A percentile compares a stretch with the other conserved stretches of the same genome.
phyloP scores from a whole-genome alignment of 2,329 filamentous ascomycete species.

The Trichoderma citrinoviride region DNA sequence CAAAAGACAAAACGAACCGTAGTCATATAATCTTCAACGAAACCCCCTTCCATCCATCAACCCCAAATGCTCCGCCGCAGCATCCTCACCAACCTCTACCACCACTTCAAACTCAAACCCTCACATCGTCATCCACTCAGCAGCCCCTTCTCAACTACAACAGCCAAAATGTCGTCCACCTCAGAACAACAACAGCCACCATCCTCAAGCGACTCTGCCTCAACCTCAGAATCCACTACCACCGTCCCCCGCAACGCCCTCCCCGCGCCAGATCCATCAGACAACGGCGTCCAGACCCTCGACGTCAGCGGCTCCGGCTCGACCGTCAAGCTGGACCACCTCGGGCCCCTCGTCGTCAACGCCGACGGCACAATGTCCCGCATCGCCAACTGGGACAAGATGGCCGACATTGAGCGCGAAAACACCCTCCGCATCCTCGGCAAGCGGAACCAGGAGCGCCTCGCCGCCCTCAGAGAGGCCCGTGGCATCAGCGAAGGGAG shows the following conservation, averaged over 20 bases:
- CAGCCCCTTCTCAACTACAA: slow-evolving; percentile 3
- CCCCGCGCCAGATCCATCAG: slow-evolving; percentile 27
- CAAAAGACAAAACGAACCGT: not conserved
- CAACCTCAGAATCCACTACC: slow-evolving; percentile 1
- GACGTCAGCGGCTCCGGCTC: slow-evolving; percentile 34
- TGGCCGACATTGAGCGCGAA: slow-evolving; percentile 65
- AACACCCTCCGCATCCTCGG: slow-evolving; percentile 66
- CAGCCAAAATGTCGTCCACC: slow-evolving; percentile 6
- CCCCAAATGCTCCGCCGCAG: slow-evolving; percentile 21
- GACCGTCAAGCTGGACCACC: slow-evolving; percentile 59
- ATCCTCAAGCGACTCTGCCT: not conserved
- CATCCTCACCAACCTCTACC: not conserved
- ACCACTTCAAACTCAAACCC: not conserved
- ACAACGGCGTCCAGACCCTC: slow-evolving; percentile 28
- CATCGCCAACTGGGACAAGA: slow-evolving; percentile 70
- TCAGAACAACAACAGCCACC: not conserved
- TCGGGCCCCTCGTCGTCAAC: slow-evolving; percentile 74
- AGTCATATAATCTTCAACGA: not conserved
- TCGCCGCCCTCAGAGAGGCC: slow-evolving; percentile 47
- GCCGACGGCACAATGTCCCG: slow-evolving; percentile 67
- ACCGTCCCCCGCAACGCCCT: slow-evolving; percentile 25
- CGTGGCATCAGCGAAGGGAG: slow-evolving; percentile 3
- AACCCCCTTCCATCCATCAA: not conserved
- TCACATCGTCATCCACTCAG: not conserved
- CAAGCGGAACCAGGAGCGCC: slow-evolving; percentile 63